phyloP scores from a whole-genome alignment of 345 rosid genomes.

The Boechera divaricarpa region DNA sequence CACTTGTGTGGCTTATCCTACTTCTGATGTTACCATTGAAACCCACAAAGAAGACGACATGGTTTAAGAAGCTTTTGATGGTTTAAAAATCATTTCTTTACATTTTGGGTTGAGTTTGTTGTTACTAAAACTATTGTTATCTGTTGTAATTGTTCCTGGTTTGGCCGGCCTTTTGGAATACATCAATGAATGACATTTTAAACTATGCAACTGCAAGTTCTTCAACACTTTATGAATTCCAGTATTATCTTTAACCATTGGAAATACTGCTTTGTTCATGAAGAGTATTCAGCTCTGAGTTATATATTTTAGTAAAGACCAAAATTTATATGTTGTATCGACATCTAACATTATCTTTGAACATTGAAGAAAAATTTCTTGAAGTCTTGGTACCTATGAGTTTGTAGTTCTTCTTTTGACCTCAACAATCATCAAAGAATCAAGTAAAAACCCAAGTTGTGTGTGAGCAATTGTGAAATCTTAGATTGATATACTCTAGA shows the following conservation, averaged over 20 bases:
- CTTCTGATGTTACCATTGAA: constrained; percentile 60
- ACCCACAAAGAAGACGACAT: constrained; percentile 91
- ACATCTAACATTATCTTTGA: not conserved
- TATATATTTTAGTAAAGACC: too few species aligned
- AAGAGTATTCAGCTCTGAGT: too few species aligned
- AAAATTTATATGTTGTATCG: too few species aligned
- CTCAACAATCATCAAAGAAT: constrained; percentile 3
- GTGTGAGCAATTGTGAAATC: not conserved
- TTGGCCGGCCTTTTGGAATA: constrained; percentile 20
- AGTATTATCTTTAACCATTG: not conserved
- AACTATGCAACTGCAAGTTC: constrained; percentile 9
- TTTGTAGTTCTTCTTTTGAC: not conserved
- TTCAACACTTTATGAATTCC: not conserved
- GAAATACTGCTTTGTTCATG: too few species aligned
- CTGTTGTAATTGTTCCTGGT: constrained; percentile 36
- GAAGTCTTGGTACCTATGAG: not conserved
- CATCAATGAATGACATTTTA: constrained; percentile 32
- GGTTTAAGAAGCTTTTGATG: constrained; percentile 43
- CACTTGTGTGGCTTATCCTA: constrained; percentile 79
- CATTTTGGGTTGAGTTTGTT: constrained; percentile 39
- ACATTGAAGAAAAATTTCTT: not conserved
- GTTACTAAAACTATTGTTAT: constrained; percentile 29
- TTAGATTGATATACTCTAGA: constrained; percentile 10
- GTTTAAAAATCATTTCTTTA: constrained; percentile 10
- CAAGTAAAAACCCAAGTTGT: not conserved